phyloP scores from a whole-genome alignment of 2,329 filamentous ascomycete genomes.

The Nectriaceae sp. region DNA sequence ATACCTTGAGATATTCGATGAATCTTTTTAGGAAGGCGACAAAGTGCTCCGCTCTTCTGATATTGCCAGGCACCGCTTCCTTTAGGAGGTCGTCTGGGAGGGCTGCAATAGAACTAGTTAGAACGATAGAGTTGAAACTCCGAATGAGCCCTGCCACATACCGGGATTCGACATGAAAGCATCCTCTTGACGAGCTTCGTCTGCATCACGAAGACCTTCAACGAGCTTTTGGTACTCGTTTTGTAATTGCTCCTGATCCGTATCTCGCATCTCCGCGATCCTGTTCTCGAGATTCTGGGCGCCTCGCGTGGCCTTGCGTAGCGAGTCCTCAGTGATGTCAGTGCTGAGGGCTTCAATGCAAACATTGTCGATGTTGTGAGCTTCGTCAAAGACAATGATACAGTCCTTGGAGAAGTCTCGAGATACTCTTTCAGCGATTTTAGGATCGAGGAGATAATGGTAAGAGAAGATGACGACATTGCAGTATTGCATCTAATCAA shows the following conservation, averaged over 20 bases:
- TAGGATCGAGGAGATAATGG: conserved; percentile 95
- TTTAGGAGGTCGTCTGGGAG: conserved; percentile 91
- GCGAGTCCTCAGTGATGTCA: conserved; percentile 91
- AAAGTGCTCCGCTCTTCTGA: conserved; percentile 93
- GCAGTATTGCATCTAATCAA: conserved; percentile 86
- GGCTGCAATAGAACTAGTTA: conserved; percentile 45
- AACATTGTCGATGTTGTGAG: conserved; percentile 99
- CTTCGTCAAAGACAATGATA: conserved; percentile 98
- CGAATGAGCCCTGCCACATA: conserved; percentile 26
- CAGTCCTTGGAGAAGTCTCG: conserved; percentile 97
- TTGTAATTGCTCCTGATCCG: conserved; percentile 90
- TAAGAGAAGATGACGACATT: conserved; percentile 99
- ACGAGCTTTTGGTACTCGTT: conserved; percentile 96
- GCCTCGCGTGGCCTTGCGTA: conserved; percentile 86
- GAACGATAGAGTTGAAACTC: neutral
- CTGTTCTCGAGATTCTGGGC: conserved; percentile 88
- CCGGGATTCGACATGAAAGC: conserved; percentile 94
- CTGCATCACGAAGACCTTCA: conserved; percentile 83
- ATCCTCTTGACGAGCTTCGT: conserved; percentile 89
- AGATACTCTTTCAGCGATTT: conserved; percentile 94
- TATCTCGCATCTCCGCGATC: conserved; percentile 93
- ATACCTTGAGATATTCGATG: conserved; percentile 88
- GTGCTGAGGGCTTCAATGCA: conserved; percentile 98
- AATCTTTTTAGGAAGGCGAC: conserved; percentile 93
- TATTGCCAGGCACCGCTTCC: conserved; percentile 96